Conservation (phyloP, 1,139 yeast species). For the Saccharomyces hybrid region DNA sequence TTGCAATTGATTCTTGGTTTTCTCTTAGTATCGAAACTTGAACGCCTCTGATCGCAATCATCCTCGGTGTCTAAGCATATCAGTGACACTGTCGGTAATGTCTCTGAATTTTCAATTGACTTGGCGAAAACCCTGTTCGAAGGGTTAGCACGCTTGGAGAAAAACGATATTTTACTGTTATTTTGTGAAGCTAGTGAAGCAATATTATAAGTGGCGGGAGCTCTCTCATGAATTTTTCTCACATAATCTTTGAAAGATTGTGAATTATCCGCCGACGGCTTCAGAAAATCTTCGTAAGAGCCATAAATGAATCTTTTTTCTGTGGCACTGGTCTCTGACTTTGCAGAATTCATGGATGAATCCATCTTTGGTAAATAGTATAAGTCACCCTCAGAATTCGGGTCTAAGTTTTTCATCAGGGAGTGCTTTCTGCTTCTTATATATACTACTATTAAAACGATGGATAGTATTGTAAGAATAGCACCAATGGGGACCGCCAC, state of each 20-base stretch:
- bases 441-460: conserved; percentile 47
- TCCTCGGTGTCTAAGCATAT: neutral
- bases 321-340: conserved; percentile 21
- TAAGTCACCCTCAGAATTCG: conserved; percentile 70
- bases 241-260: conserved; percentile 18
- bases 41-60: neutral
- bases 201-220: conserved; percentile 16
- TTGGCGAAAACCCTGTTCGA: neutral
- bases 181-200: conserved; percentile 10
- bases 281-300: conserved; percentile 12
- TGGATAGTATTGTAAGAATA: conserved; percentile 40
- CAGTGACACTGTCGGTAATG: neutral
- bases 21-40: neutral
- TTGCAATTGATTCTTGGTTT: neutral
- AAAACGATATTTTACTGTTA: conserved; percentile 3
- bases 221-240: conserved; percentile 15
- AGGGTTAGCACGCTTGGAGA: neutral
- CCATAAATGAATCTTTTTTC: conserved; percentile 4
- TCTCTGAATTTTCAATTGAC: neutral
- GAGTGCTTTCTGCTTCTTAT: conserved; percentile 48
- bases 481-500: conserved; percentile 57
- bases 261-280: conserved; percentile 17
- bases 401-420: conserved; percentile 52
- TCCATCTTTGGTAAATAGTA: conserved; percentile 47
- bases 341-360: neutral